A percentile compares a stretch with the other conserved stretches of the same genome.
Evolutionary conservation across 179 eudicot genomes (phyloP).

Genomic region (Corrigiola litoralis): DNA sequence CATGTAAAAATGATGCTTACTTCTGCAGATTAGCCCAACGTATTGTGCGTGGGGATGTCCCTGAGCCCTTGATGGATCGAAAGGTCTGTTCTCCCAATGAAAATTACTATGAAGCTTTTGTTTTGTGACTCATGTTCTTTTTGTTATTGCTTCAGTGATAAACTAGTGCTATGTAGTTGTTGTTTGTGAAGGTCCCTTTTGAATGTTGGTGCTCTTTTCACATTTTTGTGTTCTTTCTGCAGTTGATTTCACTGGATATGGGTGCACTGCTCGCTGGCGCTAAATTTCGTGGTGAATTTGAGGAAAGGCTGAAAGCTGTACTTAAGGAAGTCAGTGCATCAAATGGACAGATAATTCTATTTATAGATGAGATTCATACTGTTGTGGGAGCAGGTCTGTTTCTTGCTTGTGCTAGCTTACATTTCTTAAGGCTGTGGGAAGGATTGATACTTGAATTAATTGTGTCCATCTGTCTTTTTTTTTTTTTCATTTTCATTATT

Average conservation of each 20-base stretch:
- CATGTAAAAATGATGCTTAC: neutral
- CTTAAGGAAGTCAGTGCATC: conserved; percentile 92
- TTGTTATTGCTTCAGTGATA: neutral
- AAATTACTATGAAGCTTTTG: neutral
- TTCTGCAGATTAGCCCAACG: conserved; percentile 92
- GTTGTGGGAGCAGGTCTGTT: conserved; percentile 92
- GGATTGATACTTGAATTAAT: neutral
- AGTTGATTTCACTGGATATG: conserved; percentile 97
- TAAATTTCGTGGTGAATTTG: conserved; percentile 92
- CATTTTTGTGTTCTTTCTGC: conserved; percentile 7
- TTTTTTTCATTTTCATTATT: neutral
- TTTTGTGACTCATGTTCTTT: neutral
- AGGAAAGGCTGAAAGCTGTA: conserved; percentile 94
- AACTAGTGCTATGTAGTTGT: neutral
- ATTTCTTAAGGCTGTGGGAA: neutral
- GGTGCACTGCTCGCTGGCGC: conserved; percentile 98
- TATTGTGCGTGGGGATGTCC: conserved; percentile 98
- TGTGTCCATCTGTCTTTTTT: neutral
- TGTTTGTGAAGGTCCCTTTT: neutral
- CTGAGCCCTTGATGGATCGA: conserved; percentile 86
- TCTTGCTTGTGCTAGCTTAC: conserved; percentile 14
- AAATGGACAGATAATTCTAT: conserved; percentile 87
- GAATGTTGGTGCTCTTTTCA: neutral
- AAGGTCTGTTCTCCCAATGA: conserved; percentile 40
- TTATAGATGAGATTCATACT: conserved; percentile 94